A percentile compares a stretch with the other conserved stretches of the same genome.
Conservation (phyloP, 2,329 filamentous ascomycete species). For the Phaeosphaeriaceae sp. region DNA sequence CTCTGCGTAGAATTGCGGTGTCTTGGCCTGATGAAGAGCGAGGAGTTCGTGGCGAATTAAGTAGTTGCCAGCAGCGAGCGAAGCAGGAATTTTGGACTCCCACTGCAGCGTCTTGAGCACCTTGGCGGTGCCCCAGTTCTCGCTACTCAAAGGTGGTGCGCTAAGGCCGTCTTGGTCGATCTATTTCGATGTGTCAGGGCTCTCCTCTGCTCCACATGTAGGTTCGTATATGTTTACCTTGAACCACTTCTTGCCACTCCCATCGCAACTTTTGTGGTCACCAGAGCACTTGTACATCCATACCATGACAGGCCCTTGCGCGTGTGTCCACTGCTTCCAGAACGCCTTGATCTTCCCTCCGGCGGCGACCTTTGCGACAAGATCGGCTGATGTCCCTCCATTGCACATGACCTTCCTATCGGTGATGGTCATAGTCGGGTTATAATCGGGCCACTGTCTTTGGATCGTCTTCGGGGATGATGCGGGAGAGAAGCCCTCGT, state of each 20-base stretch:
- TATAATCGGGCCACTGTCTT: constrained; percentile 65
- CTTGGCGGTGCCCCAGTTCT: constrained; percentile 59
- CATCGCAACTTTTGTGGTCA: constrained; percentile 59
- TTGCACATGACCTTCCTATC: constrained; percentile 64
- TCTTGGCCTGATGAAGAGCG: constrained; percentile 62
- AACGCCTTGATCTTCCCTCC: constrained; percentile 60
- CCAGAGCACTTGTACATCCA: constrained; percentile 60
- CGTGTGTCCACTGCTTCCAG: constrained; percentile 66
- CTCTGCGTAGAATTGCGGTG: constrained; percentile 62
- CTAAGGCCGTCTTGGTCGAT: constrained; percentile 61
- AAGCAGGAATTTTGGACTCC: constrained; percentile 60
- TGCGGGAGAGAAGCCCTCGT: constrained; percentile 60
- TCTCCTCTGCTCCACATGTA: background rate
- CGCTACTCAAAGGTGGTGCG: constrained; percentile 54
- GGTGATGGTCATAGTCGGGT: constrained; percentile 59
- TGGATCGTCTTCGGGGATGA: constrained; percentile 62
- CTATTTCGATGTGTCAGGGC: constrained; percentile 10
- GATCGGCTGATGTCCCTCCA: constrained; percentile 51
- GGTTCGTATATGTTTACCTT: constrained; percentile 47
- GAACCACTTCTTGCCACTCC: constrained; percentile 64
- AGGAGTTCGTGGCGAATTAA: constrained; percentile 62
- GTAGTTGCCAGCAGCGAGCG: constrained; percentile 46
- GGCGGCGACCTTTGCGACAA: constrained; percentile 57
- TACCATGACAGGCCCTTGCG: constrained; percentile 66
- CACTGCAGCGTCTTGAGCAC: constrained; percentile 59